Evolutionary conservation across 1,284 basidiomycete genomes (phyloP).

Genomic region (Puccinia sorghi): DNA sequence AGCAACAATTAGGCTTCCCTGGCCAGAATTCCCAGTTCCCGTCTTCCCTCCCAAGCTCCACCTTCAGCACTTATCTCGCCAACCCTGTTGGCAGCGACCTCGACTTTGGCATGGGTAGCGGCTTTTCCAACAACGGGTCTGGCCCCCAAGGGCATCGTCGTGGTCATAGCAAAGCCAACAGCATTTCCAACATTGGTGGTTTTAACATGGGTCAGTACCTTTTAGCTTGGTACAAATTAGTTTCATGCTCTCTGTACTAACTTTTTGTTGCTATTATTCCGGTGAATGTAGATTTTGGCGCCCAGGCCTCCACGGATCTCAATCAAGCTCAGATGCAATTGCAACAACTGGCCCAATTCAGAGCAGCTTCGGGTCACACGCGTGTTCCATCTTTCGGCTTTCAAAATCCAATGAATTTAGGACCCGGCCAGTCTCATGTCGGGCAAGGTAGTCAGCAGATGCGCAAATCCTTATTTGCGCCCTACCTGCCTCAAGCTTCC

Average conservation of each 20-base stretch:
- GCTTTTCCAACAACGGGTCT: conserved; percentile 74
- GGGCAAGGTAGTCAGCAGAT: conserved; percentile 68
- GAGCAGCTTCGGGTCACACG: conserved; percentile 89
- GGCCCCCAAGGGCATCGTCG: conserved; percentile 59
- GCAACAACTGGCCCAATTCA: conserved; percentile 93
- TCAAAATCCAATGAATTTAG: conserved; percentile 90
- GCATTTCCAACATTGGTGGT: conserved; percentile 50
- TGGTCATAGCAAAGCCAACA: conserved; percentile 45
- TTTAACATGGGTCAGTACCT: conserved; percentile 44
- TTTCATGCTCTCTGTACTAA: conserved; percentile 20
- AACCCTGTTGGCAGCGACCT: conserved; percentile 38
- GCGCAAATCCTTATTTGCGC: conserved; percentile 97
- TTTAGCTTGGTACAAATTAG: conserved; percentile 1
- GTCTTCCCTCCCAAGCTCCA: conserved; percentile 56
- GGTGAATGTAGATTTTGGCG: conserved; percentile 46
- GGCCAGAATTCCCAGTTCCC: conserved; percentile 52
- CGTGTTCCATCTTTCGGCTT: conserved; percentile 97
- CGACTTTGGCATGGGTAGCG: conserved; percentile 58
- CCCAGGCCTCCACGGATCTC: conserved; percentile 57
- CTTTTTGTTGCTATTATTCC: conserved; percentile 40
- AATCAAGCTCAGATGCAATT: conserved; percentile 77
- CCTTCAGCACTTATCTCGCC: conserved; percentile 42
- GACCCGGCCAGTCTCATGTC: conserved; percentile 73
- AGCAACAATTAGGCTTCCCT: conserved; percentile 31
- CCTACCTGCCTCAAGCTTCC: conserved; percentile 96